These are phyloP conservation scores for Paramecium tetraurelia DNA, from an alignment of 73 alveolate species.

Conservation along the genomic window DNA sequence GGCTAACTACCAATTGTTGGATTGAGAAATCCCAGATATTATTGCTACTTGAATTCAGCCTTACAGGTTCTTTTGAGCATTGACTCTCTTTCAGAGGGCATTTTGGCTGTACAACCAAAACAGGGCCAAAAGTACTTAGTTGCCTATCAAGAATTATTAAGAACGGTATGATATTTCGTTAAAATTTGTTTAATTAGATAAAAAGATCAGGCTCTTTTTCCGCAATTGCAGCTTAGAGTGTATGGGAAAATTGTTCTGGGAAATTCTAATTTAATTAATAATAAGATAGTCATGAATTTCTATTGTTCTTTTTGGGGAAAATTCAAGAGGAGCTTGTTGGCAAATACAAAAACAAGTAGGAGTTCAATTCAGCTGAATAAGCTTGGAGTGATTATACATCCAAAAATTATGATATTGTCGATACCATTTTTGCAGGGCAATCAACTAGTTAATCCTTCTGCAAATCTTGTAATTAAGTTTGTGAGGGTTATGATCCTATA, in stretches of 20 bases:
- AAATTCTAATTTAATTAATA: conserved; percentile 5
- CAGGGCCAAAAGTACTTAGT: neutral
- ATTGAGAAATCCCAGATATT: conserved; percentile 14
- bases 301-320: neutral
- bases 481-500: conserved; percentile 38
- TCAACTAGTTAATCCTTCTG: neutral
- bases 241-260: conserved; percentile 13
- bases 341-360: conserved; percentile 10
- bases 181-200: neutral
- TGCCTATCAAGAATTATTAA: neutral
- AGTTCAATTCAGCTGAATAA: conserved; percentile 1
- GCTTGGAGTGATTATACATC: conserved; percentile 28
- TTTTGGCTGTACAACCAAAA: neutral
- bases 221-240: neutral
- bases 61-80: neutral
- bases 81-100: neutral
- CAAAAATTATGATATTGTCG: neutral
- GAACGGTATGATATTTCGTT: neutral
- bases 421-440: conserved; percentile 1
- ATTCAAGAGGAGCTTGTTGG: conserved; percentile 16
- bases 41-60: conserved; percentile 17
- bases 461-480: conserved; percentile 27
- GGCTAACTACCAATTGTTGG: neutral
- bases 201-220: neutral
- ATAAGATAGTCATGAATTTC: conserved; percentile 38